Evolutionary conservation across 2,329 filamentous ascomycete genomes (phyloP), one percentile per base, ranked within the genome.

Genomic region (Triangularia verruculosa): DNA sequence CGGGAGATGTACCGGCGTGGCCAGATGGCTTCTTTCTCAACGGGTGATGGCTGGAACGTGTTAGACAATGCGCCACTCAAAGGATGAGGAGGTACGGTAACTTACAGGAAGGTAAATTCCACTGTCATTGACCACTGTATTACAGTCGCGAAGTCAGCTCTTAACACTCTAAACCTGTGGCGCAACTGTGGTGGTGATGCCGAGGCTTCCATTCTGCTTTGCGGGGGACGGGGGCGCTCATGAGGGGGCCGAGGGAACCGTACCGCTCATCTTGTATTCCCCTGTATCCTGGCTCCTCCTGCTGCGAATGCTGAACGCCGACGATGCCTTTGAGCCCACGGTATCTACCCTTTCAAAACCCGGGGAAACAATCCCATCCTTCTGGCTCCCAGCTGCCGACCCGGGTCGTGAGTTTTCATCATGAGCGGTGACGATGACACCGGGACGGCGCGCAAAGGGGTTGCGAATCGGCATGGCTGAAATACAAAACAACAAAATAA

Each of bases 21-120:
- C 93, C 93, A 97, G 71, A 92, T 89, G 66, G 84, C 84, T 73
- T 91, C 92, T 75, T 92, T 92, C 77, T 97, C 92, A 13, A 88
- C 86, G 2, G 94, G 92, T 8, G 94, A 97, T n/a, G 94, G 94
- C 85, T 94, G 53, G 32, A 4, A 13, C 11, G 32, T 34, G 28
- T 58, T 32, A 28, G 30, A 58, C 6, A 17, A 28, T 15, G 12
- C 12, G 60, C 4, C 8, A 65, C 61, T 68, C 63, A 34, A 34
- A 28, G 7, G 32, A 39, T n/a, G n/a, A 34, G 22, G 51, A 11
- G 22, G 13, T 9, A 34, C n/a, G 34, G n/a, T 56, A 5, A 71
- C 86, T 78, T 87, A 95, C 92, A 71, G 94, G 94, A 70, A 98
- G 86, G 79, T 96, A 98, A 66, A 97, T 90, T 69, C 94, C 94